Evolutionary conservation across 179 eudicot species (phyloP), one percentile per base, ranked within the genome.

Genomic region (Silene coronaria): DNA sequence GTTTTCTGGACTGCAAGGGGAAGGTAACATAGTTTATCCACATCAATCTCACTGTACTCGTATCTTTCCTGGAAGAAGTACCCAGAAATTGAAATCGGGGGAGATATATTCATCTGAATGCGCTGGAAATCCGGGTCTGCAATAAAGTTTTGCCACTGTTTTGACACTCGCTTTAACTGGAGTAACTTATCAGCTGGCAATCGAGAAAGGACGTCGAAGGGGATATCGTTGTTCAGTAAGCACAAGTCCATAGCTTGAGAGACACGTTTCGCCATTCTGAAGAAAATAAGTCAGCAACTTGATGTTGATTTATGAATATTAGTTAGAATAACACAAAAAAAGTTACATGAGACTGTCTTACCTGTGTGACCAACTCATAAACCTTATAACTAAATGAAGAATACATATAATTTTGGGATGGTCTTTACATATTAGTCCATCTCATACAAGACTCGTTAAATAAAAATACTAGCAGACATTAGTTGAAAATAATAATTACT

Each of bases 41-140:
- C 76, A 72, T 90, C 91, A n/a, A 74, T 70, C 26, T 83, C 81
- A 53, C 83, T 65, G 79, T 80, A 83, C 72, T 70, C 74, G 27
- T 61, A 88, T 67, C 76, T 83, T 78, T 84, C 89, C 68, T 90
- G 95, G 79, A 84, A 83, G 80, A 90, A 88, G 73, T 82, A 86
- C 9, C 95, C 91, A 42, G 83, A 80, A 23, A 80, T 73, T 2
- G 82, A 73, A 13, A 79, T 26, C 4, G 87, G 83, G 26, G 82
- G 79, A 19, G 72, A 78, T 67, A 48, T 80, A 65, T 60, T 82
- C 78, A 77, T 58, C 73, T 85, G 88, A 46, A 36, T 23, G 28
- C 26, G 63, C 65, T 75, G 46, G 67, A 88, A 85, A 70, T 75
- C 77, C 2, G 86, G 86, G 23, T 88, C 85, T 19, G 85, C 72